Conservation (phyloP, 176 grass and related monocot genomes). For the Rhynchospora pubera region DNA sequence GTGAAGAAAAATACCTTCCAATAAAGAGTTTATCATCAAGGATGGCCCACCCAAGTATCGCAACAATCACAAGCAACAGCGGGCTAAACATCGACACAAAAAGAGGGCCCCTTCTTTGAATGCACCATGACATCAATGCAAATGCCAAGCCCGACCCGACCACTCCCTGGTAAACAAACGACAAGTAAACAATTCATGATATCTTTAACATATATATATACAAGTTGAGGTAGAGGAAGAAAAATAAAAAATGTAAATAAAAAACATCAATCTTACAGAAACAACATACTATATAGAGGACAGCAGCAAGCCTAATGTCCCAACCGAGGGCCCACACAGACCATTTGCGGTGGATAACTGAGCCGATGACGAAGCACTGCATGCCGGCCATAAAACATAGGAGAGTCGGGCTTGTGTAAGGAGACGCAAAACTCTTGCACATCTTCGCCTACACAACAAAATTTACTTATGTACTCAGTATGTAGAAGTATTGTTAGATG, state of each 20-base stretch:
- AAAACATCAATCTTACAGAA: too few species aligned
- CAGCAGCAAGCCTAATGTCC: slow-evolving; percentile 63
- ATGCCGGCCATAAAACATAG: slow-evolving; percentile 63
- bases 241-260: not conserved
- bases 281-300: slow-evolving; percentile 58
- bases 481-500: too few species aligned
- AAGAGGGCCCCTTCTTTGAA: slow-evolving; percentile 60
- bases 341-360: slow-evolving; percentile 34
- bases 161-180: slow-evolving; percentile 34
- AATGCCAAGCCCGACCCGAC: slow-evolving; percentile 57
- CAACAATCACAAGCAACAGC: slow-evolving; percentile 69
- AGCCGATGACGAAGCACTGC: slow-evolving; percentile 53
- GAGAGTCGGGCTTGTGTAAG: slow-evolving; percentile 74
- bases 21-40: slow-evolving; percentile 68
- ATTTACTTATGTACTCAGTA: too few species aligned
- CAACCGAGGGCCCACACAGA: slow-evolving; percentile 57
- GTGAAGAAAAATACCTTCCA: slow-evolving; percentile 42
- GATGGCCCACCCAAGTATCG: slow-evolving; percentile 64
- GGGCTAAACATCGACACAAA: slow-evolving; percentile 98
- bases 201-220: not conserved
- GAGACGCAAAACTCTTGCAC: slow-evolving; percentile 58
- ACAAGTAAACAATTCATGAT: not conserved
- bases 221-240: not conserved
- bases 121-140: slow-evolving; percentile 78
- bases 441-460: slow-evolving; percentile 44